phyloP scores from a whole-genome alignment of 2,329 filamentous ascomycete species.

The Paraconiothyrium sp. region DNA sequence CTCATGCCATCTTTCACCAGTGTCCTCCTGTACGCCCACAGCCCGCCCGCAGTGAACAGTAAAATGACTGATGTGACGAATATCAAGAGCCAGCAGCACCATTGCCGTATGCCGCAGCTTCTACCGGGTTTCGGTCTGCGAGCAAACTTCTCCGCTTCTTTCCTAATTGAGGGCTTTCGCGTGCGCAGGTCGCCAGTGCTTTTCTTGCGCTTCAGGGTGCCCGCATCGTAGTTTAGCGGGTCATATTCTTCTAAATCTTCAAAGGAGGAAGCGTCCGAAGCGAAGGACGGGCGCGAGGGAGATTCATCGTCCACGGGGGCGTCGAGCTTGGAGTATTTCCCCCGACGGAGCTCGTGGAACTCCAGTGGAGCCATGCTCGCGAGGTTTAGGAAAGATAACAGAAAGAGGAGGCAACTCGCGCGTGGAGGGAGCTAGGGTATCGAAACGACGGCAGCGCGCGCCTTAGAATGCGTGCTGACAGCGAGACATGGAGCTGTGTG shows the following conservation, averaged over 20 bases:
- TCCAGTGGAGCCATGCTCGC: slow-evolving; percentile 39
- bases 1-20: slow-evolving; percentile 54
- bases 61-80: slow-evolving; percentile 55
- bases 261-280: slow-evolving; percentile 45
- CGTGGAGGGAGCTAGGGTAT: slow-evolving; percentile 13
- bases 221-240: slow-evolving; percentile 54
- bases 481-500: slow-evolving; percentile 22
- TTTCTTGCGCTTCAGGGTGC: slow-evolving; percentile 53
- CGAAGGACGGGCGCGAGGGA: slow-evolving; percentile 49
- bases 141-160: slow-evolving; percentile 38
- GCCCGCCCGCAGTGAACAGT: slow-evolving; percentile 55
- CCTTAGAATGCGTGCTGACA: slow-evolving; percentile 19
- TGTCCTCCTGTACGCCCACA: slow-evolving; percentile 57
- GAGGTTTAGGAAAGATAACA: not conserved
- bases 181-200: slow-evolving; percentile 46
- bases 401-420: slow-evolving; percentile 7
- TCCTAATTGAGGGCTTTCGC: slow-evolving; percentile 40
- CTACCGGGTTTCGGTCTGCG: slow-evolving; percentile 22
- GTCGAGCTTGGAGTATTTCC: slow-evolving; percentile 51
- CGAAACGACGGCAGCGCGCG: slow-evolving; percentile 26
- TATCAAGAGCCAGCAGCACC: slow-evolving; percentile 56
- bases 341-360: slow-evolving; percentile 46
- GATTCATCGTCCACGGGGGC: slow-evolving; percentile 45
- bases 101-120: slow-evolving; percentile 49
- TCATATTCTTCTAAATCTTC: slow-evolving; percentile 58